Base-by-base conservation (phyloP, 192 early-diverging fungal genomes). In the Backusella sp. region DNA sequence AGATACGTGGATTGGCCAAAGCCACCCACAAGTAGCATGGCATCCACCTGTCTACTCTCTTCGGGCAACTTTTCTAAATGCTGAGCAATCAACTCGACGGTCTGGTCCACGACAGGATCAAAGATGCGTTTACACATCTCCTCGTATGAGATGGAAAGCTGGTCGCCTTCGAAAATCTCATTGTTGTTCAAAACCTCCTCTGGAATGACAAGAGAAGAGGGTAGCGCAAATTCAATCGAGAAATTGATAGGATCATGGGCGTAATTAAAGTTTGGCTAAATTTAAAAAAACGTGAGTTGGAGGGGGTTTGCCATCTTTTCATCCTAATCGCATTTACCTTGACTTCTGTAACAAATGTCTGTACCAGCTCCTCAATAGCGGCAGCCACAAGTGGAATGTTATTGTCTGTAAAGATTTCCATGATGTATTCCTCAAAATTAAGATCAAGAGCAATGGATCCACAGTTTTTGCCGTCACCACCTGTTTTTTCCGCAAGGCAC, bases 11-110 rank as follows among this genome's bases (percentile, higher is more conserved):
- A 85, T 78, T 83, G 83, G 28, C 86, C 84, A 66, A 85, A 85
- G 36, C 86, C 86, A 66, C 86, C 86, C 46, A 87, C 86, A 34
- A 87, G 77, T 68, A 87, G 85, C 41, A 87, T 83, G 11, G 86
- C 83, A 21, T 77, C 37, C 46, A 87, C 39, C 70, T 70, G 74
- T 26, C 56, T 23, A 28, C 56, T 62, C 23, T 28, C 56, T 73
- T 86, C 65, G 75, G 70, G 15, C 28, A 78, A 39, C 59, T 81
- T 77, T n/a, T 73, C 69, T 66, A 87, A 75, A 74, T 87, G 86
- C n/a, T 75, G 37, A 49, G 80, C 53, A 68, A 87, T 87, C 66
- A 87, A 23, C 42, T 73, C 72, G 6, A 87, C 80, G 32, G 81
- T 32, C 44, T 83, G 70, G 74, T 2, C 37, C 66, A 59, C 80